Evolutionary conservation across 345 rosid species (phyloP), one percentile per base, ranked within the genome.

Genomic region (Syzygium grande): DNA sequence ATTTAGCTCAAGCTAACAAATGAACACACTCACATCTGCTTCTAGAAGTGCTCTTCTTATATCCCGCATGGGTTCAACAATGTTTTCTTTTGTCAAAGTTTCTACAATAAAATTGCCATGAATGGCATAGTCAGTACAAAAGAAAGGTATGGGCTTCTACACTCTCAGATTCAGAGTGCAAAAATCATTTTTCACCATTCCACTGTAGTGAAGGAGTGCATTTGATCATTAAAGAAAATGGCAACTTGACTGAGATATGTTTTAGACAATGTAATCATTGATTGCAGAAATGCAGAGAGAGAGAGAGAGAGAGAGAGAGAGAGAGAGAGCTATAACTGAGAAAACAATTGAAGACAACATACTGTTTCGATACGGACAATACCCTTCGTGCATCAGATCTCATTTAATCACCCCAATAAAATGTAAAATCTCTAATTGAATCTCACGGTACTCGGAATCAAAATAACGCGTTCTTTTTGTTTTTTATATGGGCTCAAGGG

Each of bases 11-110:
- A 30, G 9, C 52, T 14, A 52, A 88, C 61, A 55, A 54, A 73
- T n/a, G 89, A 87, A 87, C 51, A 41, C 61, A 90, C 97, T 96
- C 91, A 98, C 99, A 95, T 98, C 99, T 34, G 99, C 99, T 95
- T 98, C 99, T 58, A 98, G 87, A 84, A 98, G 99, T 78, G 98
- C 98, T 92, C 99, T 93, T 90, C 99, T 95, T 73, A 98, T 98
- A 90, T 98, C 99, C 86, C 95, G 90, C 99, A 98, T 96, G n/a
- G 99, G 99, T 91, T 96, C 99, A 90, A 88, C 94, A 56, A 98
- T 94, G 90, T 98, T 96, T 87, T 96, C 99, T 94, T 96, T 98
- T 4, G 98, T 95, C 97, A 98, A 91, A 52, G 93, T 95, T 93
- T 96, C 99, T 98, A 87, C 87, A 91, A 52, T 92, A 90, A 85